Evolutionary conservation across 1,284 basidiomycete genomes (phyloP), one percentile per base, ranked within the genome.

Genomic region (Trametes versicolor): DNA sequence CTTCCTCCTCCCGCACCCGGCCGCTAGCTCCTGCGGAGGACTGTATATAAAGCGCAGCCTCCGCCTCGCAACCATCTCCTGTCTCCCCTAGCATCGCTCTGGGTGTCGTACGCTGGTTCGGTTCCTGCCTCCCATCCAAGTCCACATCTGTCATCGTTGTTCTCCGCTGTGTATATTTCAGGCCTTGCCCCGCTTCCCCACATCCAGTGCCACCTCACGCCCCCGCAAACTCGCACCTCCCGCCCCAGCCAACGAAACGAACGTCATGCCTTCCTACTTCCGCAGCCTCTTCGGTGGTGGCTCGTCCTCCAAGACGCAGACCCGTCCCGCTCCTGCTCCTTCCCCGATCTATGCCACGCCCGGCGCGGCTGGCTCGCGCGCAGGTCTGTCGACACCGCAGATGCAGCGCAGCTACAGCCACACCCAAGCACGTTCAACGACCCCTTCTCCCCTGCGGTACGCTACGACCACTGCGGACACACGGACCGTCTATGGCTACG

Each of bases 381-480:
- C 68, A 23, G 62, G 60, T 47, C 54, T 60, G 56, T 55, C 67
- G 47, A 64, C 60, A 23, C 64, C 73, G 23, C 72, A 69, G 43
- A 63, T 71, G 60, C 71, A 73, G 37, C 75, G 76, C 53, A 72
- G 71, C 62, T 75, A 76, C 70, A 77, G 75, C 63, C 75, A 77
- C 71, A 70, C 73, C 8, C 41, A 43, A 17, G 71, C 70, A 12
- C 78, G 68, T 2, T 66, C 77, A 10, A 67, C 72, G 29, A 67
- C 71, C 7, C 79, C 79, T 21, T 80, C 79, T 21, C 79, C 79
- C 2, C 75, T 80, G 19, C 74, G 78, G 55, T 78, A 76, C 67
- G 65, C 74, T n/a, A 76, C 77, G 19, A 66, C 77, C n/a, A 65
- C 68, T 56, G 57, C 68, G 51, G 75, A 78, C 62, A 73, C 75